A percentile compares a stretch with the other conserved stretches of the same genome.
phyloP scores from a whole-genome alignment of 306 rosid species.

The Pterocarpus santalinus region DNA sequence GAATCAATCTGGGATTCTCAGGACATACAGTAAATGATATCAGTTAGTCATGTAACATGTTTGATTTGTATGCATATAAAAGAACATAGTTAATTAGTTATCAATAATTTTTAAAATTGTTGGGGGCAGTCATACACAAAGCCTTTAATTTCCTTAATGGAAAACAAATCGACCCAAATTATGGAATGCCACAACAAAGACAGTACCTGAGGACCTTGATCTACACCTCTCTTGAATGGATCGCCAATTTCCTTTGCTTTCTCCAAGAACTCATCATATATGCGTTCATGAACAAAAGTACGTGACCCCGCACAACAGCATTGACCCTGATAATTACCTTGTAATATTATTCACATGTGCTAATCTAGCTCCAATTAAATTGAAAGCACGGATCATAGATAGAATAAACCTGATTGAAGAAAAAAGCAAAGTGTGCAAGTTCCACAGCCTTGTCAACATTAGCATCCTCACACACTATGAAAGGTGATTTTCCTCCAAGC shows the following conservation, averaged over 20 bases:
- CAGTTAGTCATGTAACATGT: not conserved
- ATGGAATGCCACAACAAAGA: not conserved
- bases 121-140: no score
- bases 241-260: conserved; percentile 73
- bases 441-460: conserved; percentile 72
- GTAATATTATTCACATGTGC: not conserved
- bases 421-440: conserved; percentile 73
- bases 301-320: conserved; percentile 85
- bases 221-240: conserved; percentile 72
- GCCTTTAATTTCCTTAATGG: no score
- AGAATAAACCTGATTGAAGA: conserved; percentile 67
- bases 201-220: conserved; percentile 66
- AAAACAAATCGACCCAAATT: not conserved
- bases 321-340: conserved; percentile 56
- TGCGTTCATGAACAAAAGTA: conserved; percentile 71
- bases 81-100: no score
- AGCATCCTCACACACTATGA: conserved; percentile 74
- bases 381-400: not conserved
- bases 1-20: conserved; percentile 61
- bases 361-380: not conserved
- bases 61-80: no score
- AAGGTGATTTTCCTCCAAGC: conserved; percentile 85
- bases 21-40: not conserved
- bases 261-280: conserved; percentile 72
- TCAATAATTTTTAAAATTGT: no score